Conservation (phyloP, 176 grass and related monocot genomes). For the Hyparrhenia diplandra region DNA sequence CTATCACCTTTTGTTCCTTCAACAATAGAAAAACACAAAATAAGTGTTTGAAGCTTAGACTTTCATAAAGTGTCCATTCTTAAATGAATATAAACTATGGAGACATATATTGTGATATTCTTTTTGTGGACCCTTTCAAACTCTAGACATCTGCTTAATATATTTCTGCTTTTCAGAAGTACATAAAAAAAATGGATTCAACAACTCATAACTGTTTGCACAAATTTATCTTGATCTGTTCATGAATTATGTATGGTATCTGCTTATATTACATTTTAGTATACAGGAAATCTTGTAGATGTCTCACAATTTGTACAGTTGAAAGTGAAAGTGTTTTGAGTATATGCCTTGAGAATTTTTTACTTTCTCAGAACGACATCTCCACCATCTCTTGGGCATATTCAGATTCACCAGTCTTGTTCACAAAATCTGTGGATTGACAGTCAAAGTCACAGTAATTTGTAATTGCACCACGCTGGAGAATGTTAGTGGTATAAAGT, state of each 20-base stretch:
- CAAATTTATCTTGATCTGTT: slow-evolving; percentile 19
- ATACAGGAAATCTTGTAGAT: not conserved
- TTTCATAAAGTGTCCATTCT: slow-evolving; percentile 3
- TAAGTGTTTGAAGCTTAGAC: slow-evolving; percentile 3
- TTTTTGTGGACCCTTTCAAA: too few relatives aligned
- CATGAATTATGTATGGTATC: not conserved
- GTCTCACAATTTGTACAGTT: slow-evolving; percentile 23
- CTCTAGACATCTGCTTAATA: not conserved
- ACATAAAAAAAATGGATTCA: not conserved
- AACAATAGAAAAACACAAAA: slow-evolving; percentile 5
- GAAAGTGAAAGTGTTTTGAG: slow-evolving; percentile 13
- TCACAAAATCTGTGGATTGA: slow-evolving; percentile 20
- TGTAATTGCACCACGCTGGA: slow-evolving; percentile 6
- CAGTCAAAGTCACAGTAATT: slow-evolving; percentile 32
- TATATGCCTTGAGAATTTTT: slow-evolving; percentile 35
- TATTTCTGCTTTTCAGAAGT: slow-evolving; percentile 14
- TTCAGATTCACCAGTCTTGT: slow-evolving; percentile 32
- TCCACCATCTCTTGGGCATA: slow-evolving; percentile 38
- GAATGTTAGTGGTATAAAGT: slow-evolving; percentile 27
- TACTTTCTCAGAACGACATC: slow-evolving; percentile 26
- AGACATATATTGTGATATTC: not conserved
- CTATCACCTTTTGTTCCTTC: slow-evolving; percentile 26
- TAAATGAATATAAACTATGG: not conserved
- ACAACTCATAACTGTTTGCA: not conserved
- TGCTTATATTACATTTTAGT: not conserved